Evolutionary conservation across 768 basidiomycete genomes (phyloP).

Genomic region (Termitomyces titanicus): DNA sequence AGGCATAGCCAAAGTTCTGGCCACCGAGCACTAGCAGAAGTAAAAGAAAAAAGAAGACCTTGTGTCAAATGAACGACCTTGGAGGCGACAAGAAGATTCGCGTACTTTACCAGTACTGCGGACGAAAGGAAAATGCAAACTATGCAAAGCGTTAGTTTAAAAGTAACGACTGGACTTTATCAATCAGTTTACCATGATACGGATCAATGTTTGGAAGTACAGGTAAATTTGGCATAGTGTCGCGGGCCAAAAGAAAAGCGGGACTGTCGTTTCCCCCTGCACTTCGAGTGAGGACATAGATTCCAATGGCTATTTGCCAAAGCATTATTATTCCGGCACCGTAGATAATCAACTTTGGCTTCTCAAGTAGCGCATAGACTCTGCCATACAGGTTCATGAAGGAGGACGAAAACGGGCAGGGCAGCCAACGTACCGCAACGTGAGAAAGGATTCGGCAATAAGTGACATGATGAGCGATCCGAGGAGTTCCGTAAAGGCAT

Average conservation of each 20-base stretch:
- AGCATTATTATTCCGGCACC: not conserved
- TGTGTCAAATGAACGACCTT: no score
- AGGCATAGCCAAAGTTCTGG: conserved; percentile 13
- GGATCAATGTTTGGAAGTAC: not conserved
- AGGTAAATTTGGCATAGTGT: not conserved
- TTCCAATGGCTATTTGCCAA: conserved; percentile 2
- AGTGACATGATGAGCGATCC: not conserved
- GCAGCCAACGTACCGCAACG: conserved; percentile 10
- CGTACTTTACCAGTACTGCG: no score
- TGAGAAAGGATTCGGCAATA: conserved; percentile 3
- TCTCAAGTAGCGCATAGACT: conserved; percentile 1
- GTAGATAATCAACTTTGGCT: not conserved
- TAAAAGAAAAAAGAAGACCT: no score
- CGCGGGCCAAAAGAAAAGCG: conserved; percentile 1
- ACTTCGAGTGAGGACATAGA: conserved; percentile 1
- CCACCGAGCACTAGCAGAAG: not conserved
- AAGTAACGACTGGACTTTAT: no score
- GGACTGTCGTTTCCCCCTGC: not conserved
- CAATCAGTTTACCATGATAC: conserved; percentile 2
- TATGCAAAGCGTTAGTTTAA: no score
- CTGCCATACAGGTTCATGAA: not conserved
- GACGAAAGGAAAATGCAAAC: conserved; percentile 3
- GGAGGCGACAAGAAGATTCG: no score
- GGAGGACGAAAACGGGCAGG: no score
- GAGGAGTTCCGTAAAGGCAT: conserved; percentile 3